Conservation (phyloP, 352 stramenopile genomes). For the Pelagophyceae sp. region DNA sequence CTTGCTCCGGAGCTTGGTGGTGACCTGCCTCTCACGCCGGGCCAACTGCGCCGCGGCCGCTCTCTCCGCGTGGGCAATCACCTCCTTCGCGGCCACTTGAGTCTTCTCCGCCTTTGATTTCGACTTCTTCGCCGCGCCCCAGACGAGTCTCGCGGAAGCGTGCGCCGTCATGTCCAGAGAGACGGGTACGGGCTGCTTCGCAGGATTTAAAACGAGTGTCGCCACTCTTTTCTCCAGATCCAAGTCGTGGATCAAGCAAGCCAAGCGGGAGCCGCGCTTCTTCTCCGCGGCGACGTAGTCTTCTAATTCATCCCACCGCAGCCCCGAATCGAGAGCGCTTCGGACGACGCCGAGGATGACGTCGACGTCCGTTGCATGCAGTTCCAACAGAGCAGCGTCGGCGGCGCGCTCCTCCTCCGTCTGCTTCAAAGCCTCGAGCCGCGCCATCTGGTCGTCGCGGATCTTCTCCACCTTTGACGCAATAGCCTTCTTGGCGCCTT, state of each 20-base stretch:
- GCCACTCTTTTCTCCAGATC: neutral
- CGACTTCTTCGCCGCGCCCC: neutral
- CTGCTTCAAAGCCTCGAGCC: neutral
- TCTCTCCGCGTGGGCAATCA: neutral
- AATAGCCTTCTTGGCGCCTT: neutral
- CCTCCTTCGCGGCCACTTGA: neutral
- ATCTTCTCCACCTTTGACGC: neutral
- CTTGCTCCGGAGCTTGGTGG: neutral
- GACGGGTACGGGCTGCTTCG: neutral
- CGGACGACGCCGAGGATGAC: neutral
- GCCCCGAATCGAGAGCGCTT: neutral
- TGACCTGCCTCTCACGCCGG: neutral
- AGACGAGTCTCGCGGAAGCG: neutral
- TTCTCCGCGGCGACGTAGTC: conserved; percentile 12
- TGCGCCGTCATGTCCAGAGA: neutral
- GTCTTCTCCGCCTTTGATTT: neutral
- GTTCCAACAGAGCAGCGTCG: neutral
- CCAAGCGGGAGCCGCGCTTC: neutral
- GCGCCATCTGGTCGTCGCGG: neutral
- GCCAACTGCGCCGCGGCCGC: neutral
- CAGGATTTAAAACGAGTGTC: neutral
- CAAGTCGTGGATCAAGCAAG: neutral
- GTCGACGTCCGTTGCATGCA: neutral
- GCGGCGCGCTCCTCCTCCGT: neutral
- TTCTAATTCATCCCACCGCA: conserved; percentile 3